Percentiles rank a stretch among this genome's conserved stretches.
These are phyloP conservation scores for Alternaria angustiovoidea DNA, from an alignment of 2,329 filamentous ascomycete genomes.

Conservation along the genomic window DNA sequence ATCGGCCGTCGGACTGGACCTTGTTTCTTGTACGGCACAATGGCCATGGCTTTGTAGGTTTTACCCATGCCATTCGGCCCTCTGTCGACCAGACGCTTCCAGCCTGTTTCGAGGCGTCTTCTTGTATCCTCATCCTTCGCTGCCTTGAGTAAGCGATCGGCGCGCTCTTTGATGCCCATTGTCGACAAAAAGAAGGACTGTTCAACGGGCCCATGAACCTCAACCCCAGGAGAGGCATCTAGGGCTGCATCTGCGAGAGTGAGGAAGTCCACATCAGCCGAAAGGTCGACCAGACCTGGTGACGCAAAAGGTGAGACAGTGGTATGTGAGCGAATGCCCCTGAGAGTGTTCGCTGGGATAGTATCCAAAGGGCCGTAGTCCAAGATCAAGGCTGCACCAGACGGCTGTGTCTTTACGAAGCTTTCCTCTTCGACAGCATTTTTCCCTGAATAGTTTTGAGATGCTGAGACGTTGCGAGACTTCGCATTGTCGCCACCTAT, in stretches of 20 bases:
- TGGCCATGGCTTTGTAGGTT: conserved; percentile 91
- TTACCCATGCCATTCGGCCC: conserved; percentile 89
- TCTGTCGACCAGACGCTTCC: conserved; percentile 83
- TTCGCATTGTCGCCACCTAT: conserved; percentile 72
- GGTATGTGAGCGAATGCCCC: conserved; percentile 82
- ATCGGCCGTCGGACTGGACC: conserved; percentile 78
- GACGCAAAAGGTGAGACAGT: conserved; percentile 79
- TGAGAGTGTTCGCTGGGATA: conserved; percentile 86
- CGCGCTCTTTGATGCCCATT: conserved; percentile 75
- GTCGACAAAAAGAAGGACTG: conserved; percentile 80
- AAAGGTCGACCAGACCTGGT: conserved; percentile 86
- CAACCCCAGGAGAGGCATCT: conserved; percentile 77
- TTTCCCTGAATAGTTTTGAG: conserved; percentile 53
- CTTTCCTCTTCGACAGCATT: conserved; percentile 19
- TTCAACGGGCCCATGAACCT: conserved; percentile 90
- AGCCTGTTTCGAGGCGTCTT: conserved; percentile 72
- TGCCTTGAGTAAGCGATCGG: conserved; percentile 37
- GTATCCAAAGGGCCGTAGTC: conserved; percentile 86
- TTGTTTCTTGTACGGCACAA: conserved; percentile 73
- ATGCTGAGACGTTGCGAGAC: conserved; percentile 17
- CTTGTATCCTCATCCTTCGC: conserved; percentile 50
- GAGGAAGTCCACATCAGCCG: conserved; percentile 91
- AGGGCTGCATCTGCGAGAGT: conserved; percentile 84
- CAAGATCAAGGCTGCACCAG: conserved; percentile 90
- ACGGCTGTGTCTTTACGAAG: conserved; percentile 67